Evolutionary conservation across 768 basidiomycete species (phyloP).

Genomic region (Strobilomyces confusus): DNA sequence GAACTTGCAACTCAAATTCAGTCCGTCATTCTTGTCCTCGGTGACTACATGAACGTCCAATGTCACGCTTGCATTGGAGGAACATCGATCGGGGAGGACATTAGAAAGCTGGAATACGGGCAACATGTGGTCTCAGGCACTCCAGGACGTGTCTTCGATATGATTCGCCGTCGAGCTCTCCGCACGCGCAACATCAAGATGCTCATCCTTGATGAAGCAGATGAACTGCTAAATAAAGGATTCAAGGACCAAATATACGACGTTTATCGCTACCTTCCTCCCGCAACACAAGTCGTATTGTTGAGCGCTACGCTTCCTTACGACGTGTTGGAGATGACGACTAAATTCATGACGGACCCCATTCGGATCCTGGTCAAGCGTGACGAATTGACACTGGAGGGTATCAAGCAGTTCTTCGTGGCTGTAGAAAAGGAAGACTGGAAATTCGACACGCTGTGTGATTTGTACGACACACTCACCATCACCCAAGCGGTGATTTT

Average conservation of each 20-base stretch:
- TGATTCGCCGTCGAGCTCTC: conserved; percentile 92
- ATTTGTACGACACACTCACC: conserved; percentile 96
- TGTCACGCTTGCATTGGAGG: conserved; percentile 99
- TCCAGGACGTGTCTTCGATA: conserved; percentile 97
- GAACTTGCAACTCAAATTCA: conserved; percentile 99
- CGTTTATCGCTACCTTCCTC: conserved; percentile 95
- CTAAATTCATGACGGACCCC: conserved; percentile 99
- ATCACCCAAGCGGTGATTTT: conserved; percentile 99
- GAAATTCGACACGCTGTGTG: conserved; percentile 98
- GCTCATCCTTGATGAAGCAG: conserved; percentile 92
- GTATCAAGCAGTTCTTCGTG: conserved; percentile 96
- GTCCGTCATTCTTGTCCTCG: conserved; percentile 91
- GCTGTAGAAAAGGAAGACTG: conserved; percentile 99
- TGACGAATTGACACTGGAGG: conserved; percentile 97
- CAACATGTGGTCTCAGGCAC: conserved; percentile 98
- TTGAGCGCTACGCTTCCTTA: conserved; percentile 95
- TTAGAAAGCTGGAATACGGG: conserved; percentile 94
- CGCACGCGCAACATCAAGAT: conserved; percentile 98
- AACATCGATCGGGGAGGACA: conserved; percentile 95
- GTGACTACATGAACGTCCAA: conserved; percentile 99
- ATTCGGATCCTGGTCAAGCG: conserved; percentile 98
- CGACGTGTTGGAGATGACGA: conserved; percentile 98
- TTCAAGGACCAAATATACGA: conserved; percentile 99
- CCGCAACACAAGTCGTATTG: conserved; percentile 94
- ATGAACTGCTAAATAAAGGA: conserved; percentile 94